phyloP scores from a whole-genome alignment of 2,329 filamentous ascomycete species.

The Diaporthe vexans region DNA sequence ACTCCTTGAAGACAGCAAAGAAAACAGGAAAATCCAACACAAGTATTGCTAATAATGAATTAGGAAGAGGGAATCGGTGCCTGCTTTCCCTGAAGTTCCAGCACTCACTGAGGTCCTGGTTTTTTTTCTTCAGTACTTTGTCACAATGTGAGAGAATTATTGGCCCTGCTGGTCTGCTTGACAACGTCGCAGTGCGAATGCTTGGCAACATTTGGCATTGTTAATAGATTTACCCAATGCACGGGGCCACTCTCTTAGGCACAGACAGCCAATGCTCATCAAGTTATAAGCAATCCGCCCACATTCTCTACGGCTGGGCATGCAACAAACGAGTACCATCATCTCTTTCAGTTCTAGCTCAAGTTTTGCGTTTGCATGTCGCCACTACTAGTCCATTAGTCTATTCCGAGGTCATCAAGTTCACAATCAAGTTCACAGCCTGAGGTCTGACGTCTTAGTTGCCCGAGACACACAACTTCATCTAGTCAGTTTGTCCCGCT shows the following conservation, averaged over 20 bases:
- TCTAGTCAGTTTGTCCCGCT: background rate
- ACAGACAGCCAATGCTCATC: constrained; percentile 1
- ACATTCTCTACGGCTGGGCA: background rate
- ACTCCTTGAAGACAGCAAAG: too few species aligned
- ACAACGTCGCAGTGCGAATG: background rate
- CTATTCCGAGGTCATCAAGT: background rate
- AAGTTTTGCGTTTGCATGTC: background rate
- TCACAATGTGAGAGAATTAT: background rate
- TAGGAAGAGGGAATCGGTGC: too few species aligned
- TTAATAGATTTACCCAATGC: constrained; percentile 26
- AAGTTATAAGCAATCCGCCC: constrained; percentile 16
- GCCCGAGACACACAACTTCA: background rate
- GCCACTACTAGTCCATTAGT: constrained; percentile 3
- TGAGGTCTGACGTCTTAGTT: constrained; percentile 1
- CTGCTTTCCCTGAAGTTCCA: background rate
- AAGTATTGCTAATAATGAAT: background rate
- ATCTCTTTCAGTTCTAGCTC: constrained; percentile 22
- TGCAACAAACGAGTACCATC: constrained; percentile 20
- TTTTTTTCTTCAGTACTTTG: background rate
- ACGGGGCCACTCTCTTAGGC: background rate
- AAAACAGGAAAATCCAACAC: background rate
- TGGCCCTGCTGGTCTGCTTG: background rate
- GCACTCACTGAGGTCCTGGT: too few species aligned
- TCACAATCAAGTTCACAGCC: background rate
- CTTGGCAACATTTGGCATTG: constrained; percentile 20